Base-by-base conservation (phyloP, 352 stramenopile genomes). In the Pythium coloratum region DNA sequence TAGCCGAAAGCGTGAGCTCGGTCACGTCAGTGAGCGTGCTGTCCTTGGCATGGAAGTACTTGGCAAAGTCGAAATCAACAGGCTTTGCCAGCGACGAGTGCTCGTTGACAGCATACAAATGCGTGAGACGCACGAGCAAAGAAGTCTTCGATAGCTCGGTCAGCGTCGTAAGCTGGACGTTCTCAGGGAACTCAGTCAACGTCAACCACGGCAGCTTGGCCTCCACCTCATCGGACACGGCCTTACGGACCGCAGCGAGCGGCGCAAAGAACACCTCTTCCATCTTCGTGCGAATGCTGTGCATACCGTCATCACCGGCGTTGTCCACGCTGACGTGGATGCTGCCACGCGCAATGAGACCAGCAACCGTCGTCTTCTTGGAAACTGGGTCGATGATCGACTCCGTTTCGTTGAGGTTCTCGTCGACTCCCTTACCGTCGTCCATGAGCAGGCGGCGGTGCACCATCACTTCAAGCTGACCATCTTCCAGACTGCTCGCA, bases 391-490 rank as follows among this genome's bases (percentile, higher is more conserved):
- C 55, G 66, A 86, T 70, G 77, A 78, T 70, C 55, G 93, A 97
- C 73, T 99, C 94, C 4, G 88, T 97, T 67, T 98, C 92, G 65
- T 97, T 98, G 30, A 98, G 70, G 42, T 84, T 53, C 69, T 99
- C 96, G 16, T 71, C 77, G 1, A 99, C 97, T 28, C 97, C 97
- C 62, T 97, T 91, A 49, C 75, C 62, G 74, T 99, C 97, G 59
- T 99, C 97, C 33, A 72, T 77, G 6, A 98, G 73, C 9, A 98
- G 72, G 20, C 97, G 89, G 34, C 97, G 91, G 61, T 99, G 96
- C 36, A 99, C 90, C 97, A 99, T 99, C n/a, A 99, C 70, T 77
- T 99, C 97, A n/a, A 99, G 42, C 34, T 95, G 80, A 10, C 87
- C 87, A 72, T 98, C 86, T 46, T 76, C 68, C 12, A 99, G 73